Evolutionary conservation across 2,329 filamentous ascomycete genomes (phyloP).

Genomic region (Venturia aucupariae): DNA sequence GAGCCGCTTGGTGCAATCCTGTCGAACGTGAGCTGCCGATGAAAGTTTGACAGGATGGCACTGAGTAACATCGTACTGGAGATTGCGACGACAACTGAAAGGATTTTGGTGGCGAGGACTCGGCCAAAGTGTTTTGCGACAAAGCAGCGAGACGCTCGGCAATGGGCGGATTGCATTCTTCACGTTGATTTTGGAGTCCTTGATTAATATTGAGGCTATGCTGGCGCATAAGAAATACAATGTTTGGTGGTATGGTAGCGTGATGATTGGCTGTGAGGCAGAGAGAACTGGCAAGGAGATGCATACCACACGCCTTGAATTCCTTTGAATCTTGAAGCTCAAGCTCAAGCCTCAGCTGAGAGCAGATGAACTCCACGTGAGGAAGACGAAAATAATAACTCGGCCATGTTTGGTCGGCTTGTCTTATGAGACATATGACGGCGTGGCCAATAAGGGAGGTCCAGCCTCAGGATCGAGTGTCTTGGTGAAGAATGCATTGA

Average conservation of each 20-base stretch:
- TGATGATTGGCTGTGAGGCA: neutral
- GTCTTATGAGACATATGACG: neutral
- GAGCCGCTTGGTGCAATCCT: neutral
- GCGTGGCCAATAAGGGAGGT: neutral
- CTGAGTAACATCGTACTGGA: neutral
- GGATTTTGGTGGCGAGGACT: neutral
- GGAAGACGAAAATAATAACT: neutral
- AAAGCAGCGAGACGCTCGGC: conserved; percentile 5
- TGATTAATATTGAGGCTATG: neutral
- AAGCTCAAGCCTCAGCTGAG: neutral
- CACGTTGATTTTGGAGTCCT: neutral
- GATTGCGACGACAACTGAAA: neutral
- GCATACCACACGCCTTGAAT: neutral
- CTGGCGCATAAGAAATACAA: neutral
- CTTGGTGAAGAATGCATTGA: neutral
- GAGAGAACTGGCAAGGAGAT: neutral
- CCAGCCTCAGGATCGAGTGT: neutral
- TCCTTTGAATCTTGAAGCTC: neutral
- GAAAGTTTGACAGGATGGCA: neutral
- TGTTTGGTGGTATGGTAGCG: neutral
- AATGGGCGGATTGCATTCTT: neutral
- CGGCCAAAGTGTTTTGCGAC: neutral
- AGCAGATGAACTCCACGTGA: neutral
- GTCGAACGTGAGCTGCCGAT: neutral
- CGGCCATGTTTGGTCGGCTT: neutral